Evolutionary conservation across 2,329 filamentous ascomycete genomes (phyloP), one percentile per base, ranked within the genome.

Genomic region (Pleochaeta shiraiana): DNA sequence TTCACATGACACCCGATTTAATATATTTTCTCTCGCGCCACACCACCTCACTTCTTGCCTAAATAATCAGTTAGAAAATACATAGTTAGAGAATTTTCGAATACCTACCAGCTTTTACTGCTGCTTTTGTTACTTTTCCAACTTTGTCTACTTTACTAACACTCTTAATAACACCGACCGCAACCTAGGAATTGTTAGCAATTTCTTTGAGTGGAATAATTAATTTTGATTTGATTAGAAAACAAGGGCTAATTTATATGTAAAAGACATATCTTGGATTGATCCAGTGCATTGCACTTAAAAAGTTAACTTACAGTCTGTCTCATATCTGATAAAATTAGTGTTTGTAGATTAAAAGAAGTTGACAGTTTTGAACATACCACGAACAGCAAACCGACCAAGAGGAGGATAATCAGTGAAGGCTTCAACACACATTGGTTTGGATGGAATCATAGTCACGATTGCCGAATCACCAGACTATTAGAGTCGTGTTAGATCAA

Each of bases 401-500:
- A 98, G 90, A 79, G 93, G 93, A 76, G 93, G 92, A 85, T 97
- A 98, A 77, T 96, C 90, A 75, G 91, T 96, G 90, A 97, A 98
- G 74, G 93, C 83, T 90, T 98, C 93, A 79, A 98, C 93, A 80
- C 93, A 98, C 93, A 98, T 98, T 78, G 93, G 93, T 91, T 98
- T 98, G 83, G 92, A 96, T 78, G 93, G 93, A 84, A 96, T 77
- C 93, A 98, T 97, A 90, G 96, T 97, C 83, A 98, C 93, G 82
- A 98, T 98, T 79, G 92, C 92, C 73, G 93, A 92, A 79, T 98
- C 93, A 87, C 93, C 93, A 75, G 92, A 96, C 90, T 61, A 30
- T 57, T 26, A 24, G 3, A 24, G 4, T n/a, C n/a, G 2, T 43
- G 37, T 43, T 43, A 43, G n/a, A 14, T 43, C 3, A n/a, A n/a